Base-by-base conservation (phyloP, 306 rosid species). In the Lathyrus oleraceus region DNA sequence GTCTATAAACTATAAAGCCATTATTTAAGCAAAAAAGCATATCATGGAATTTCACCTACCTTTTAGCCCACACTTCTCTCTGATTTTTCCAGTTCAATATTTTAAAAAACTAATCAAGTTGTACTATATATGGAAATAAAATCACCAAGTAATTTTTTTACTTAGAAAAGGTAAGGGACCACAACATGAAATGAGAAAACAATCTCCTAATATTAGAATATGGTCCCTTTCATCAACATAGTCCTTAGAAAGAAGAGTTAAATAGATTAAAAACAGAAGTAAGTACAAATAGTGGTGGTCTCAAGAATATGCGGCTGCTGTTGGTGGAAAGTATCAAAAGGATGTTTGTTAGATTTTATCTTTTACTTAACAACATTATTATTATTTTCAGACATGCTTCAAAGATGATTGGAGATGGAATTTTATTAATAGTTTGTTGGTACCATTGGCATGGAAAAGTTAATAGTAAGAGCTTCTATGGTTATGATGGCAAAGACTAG, bases 221-320 rank as follows among this genome's bases (percentile, higher is more conserved):
- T 86, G 86, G 89, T 80, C 95, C 92, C 83, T 71, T 64, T 76
- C 65, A 61, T 74, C 48, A 65, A 64, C 66, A 59, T 65, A 65
- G 78, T 73, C 54, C 27, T 78, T 32, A 69, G 79, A 81, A 81
- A 73, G 66, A 43, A 73, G 74, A 73, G 42, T 30, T 53, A 69
- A 20, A 40, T 21, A 47, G 70, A 76, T 82, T 79, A 78, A 78
- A 81, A 81, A 74, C 72, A 32, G 56, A 51, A 21, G 42, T 10
- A 66, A 77, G 88, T 85, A 86, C 89, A 83, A 32, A 53, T 56
- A 76, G 82, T 75, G 85, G 67, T 76, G 81, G 95, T 86, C 95
- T 88, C 95, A 88, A 91, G 90, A 87, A 84, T 79, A 71, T 83
- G 83, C 80, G 83, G 84, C 83, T 84, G 57, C 81, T 40, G 44